A percentile compares a stretch with the other conserved stretches of the same genome.
Evolutionary conservation across 2,329 filamentous ascomycete species (phyloP).

Genomic region (Teratosphaeria nubilosa): DNA sequence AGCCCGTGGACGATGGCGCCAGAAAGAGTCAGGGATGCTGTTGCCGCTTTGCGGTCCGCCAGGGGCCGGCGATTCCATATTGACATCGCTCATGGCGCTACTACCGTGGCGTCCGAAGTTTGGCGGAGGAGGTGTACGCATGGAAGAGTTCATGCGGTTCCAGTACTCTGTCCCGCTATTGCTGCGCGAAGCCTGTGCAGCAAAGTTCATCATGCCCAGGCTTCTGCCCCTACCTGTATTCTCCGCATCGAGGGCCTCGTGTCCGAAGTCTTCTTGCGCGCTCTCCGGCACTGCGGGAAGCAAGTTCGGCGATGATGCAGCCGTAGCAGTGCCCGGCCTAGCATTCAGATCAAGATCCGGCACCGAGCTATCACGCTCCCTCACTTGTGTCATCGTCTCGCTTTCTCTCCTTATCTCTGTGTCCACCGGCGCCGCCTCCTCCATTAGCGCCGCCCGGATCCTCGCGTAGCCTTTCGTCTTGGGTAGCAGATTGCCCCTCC

Average conservation of each 20-base stretch:
- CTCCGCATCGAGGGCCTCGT: slow-evolving; percentile 41
- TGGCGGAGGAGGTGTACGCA: slow-evolving; percentile 53
- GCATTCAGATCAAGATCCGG: slow-evolving; percentile 21
- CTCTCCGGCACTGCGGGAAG: slow-evolving; percentile 41
- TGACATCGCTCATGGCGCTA: slow-evolving; percentile 51
- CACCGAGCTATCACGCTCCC: slow-evolving; percentile 60
- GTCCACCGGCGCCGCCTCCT: slow-evolving; percentile 81
- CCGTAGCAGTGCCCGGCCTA: background rate
- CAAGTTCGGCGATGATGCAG: background rate
- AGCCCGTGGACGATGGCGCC: slow-evolving; percentile 20
- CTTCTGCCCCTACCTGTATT: slow-evolving; percentile 21
- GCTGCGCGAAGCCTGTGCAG: slow-evolving; percentile 61
- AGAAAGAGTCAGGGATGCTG: slow-evolving; percentile 6
- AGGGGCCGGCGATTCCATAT: slow-evolving; percentile 55
- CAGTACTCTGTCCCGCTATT: slow-evolving; percentile 66
- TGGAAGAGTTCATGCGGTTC: slow-evolving; percentile 63
- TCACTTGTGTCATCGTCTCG: slow-evolving; percentile 89
- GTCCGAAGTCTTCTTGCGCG: slow-evolving; percentile 56
- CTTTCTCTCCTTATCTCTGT: slow-evolving; percentile 83
- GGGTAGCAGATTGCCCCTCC: slow-evolving; percentile 80
- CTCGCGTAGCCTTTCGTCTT: slow-evolving; percentile 95
- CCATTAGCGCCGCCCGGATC: slow-evolving; percentile 77
- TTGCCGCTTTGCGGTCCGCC: slow-evolving; percentile 8
- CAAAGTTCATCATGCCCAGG: slow-evolving; percentile 55
- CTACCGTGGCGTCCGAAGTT: slow-evolving; percentile 48